A percentile compares a stretch with the other conserved stretches of the same genome.
Conservation (phyloP, 257 asterid species). For the Fraxinus pennsylvanica region DNA sequence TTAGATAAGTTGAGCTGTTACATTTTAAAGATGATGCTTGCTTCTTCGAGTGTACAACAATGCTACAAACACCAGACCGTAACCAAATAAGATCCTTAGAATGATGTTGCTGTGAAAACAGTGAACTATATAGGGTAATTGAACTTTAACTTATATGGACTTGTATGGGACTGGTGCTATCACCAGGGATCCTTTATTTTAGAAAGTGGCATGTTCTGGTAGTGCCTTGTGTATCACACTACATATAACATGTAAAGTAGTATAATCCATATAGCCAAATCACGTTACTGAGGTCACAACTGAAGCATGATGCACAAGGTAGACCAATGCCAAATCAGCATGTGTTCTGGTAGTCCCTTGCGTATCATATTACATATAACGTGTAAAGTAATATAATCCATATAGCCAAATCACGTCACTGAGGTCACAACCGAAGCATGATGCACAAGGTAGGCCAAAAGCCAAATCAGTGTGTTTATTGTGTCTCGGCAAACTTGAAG, state of each 20-base stretch:
- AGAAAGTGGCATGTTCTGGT: no score
- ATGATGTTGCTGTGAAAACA: constrained; percentile 18
- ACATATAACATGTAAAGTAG: no score
- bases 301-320: no score
- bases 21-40: constrained; percentile 27
- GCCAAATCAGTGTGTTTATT: neutral
- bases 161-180: no score
- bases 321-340: no score
- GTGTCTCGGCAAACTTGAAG: no score
- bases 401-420: neutral
- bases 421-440: neutral
- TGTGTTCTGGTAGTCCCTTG: neutral
- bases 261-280: no score
- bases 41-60: constrained; percentile 37
- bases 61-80: constrained; percentile 22
- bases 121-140: no score
- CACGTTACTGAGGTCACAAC: no score
- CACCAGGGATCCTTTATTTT: no score
- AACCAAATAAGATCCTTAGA: constrained; percentile 28
- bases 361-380: neutral
- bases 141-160: no score
- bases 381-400: neutral
- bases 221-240: no score
- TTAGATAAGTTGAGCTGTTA: constrained; percentile 11
- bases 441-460: neutral